These are phyloP conservation scores for Plantago major DNA, from an alignment of 257 asterid genomes.

Conservation along the genomic window DNA sequence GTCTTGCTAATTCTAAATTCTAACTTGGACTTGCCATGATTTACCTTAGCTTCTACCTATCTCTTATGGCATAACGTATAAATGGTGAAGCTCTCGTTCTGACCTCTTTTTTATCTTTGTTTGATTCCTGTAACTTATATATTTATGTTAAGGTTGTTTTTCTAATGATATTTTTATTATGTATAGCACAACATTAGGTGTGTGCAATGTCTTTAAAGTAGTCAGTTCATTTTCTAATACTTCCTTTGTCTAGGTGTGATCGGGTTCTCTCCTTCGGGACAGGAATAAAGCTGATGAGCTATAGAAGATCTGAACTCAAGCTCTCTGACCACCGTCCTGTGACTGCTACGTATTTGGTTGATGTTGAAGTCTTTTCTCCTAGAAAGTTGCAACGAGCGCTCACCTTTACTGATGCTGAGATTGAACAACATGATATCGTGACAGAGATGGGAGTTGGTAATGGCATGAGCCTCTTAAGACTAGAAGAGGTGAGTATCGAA, in stretches of 20 bases:
- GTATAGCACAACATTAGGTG: too few species aligned
- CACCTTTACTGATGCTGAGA: conserved; percentile 84
- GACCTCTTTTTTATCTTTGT: too few species aligned
- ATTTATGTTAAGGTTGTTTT: too few species aligned
- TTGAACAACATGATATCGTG: conserved; percentile 53
- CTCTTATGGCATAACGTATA: too few species aligned
- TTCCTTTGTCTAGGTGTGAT: conserved; percentile 71
- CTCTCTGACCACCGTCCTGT: conserved; percentile 96
- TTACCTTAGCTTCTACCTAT: too few species aligned
- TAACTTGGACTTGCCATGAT: too few species aligned
- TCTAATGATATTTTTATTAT: too few species aligned
- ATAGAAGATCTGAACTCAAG: conserved; percentile 60
- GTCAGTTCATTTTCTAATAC: not conserved
- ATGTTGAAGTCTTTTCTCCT: conserved; percentile 80
- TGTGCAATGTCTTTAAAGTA: too few species aligned
- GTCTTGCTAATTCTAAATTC: too few species aligned
- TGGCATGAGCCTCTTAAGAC: conserved; percentile 26
- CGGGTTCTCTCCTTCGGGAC: conserved; percentile 78
- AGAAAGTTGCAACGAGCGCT: conserved; percentile 85
- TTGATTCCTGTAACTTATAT: too few species aligned
- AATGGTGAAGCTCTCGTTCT: too few species aligned
- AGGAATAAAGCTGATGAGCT: conserved; percentile 68
- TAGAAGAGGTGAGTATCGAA: conserved; percentile 44
- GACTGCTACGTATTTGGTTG: conserved; percentile 67
- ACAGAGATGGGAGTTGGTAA: conserved; percentile 27